These are phyloP conservation scores for Triticum aestivum DNA, from an alignment of 176 grass and related monocot genomes.

Conservation along the genomic window IWGSC_CS_RefSeq_v2.1 NC_057794.1:382459013-382459512, in stretches of 20 bases:
- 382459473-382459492: constrained; percentile 50
- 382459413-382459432: constrained; percentile 4
- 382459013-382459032: constrained; percentile 64
- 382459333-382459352: constrained; percentile 75
- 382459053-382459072: constrained; percentile 28
- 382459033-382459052: background rate
- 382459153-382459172: constrained; percentile 86
- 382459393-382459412: constrained; percentile 13
- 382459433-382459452: constrained; percentile 22
- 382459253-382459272: constrained; percentile 58
- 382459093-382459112: constrained; percentile 27
- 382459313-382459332: constrained; percentile 50
- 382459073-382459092: constrained; percentile 1
- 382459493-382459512: constrained; percentile 44
- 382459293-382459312: constrained; percentile 44
- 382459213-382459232: constrained; percentile 26
- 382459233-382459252: constrained; percentile 31
- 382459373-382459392: constrained; percentile 24
- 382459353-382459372: constrained; percentile 55
- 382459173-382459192: constrained; percentile 20
- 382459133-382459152: constrained; percentile 71
- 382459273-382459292: constrained; percentile 71
- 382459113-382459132: constrained; percentile 67
- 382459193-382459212: constrained; percentile 40
- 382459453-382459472: constrained; percentile 16